A percentile compares a stretch with the other conserved stretches of the same genome.
These are phyloP conservation scores for Leccinum disarticulatum DNA, from an alignment of 768 basidiomycete species.

Conservation along the genomic window DNA sequence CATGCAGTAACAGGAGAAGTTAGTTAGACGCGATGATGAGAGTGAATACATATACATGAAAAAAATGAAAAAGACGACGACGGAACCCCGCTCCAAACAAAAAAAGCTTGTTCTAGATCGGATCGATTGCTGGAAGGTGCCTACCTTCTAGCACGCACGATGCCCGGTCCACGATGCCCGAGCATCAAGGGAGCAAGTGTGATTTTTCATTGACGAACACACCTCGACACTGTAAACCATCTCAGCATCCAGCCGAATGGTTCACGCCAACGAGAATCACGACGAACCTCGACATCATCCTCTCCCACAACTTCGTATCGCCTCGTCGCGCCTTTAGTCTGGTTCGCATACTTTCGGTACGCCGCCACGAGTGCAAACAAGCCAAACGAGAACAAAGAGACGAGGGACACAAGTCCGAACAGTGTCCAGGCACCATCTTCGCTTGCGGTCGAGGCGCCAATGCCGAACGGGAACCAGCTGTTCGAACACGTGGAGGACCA, in stretches of 20 bases:
- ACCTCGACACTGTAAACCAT: neutral
- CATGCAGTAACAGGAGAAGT: neutral
- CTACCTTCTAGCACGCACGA: neutral
- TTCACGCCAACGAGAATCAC: neutral
- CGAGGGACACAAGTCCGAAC: neutral
- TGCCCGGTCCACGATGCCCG: neutral
- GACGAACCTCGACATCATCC: conserved; percentile 11
- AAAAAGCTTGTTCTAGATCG: too few species aligned
- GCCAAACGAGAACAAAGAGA: conserved; percentile 15
- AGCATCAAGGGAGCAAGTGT: conserved; percentile 22
- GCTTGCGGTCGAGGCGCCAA: conserved; percentile 4
- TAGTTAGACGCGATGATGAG: neutral
- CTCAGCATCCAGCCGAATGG: neutral
- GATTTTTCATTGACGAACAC: conserved; percentile 26
- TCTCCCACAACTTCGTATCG: conserved; percentile 1
- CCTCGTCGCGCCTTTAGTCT: conserved; percentile 14
- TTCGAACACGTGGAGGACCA: conserved; percentile 42
- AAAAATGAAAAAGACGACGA: neutral
- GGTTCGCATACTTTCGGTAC: conserved; percentile 12
- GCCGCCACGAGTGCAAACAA: conserved; percentile 8
- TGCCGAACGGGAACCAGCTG: conserved; percentile 26
- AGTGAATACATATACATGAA: neutral
- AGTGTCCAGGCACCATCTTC: neutral
- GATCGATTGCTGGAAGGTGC: too few species aligned
- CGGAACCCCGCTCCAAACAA: neutral